Percentiles rank a stretch among this genome's conserved stretches.
Evolutionary conservation across 768 basidiomycete species (phyloP).

Genomic region (Leccinum variicolor): DNA sequence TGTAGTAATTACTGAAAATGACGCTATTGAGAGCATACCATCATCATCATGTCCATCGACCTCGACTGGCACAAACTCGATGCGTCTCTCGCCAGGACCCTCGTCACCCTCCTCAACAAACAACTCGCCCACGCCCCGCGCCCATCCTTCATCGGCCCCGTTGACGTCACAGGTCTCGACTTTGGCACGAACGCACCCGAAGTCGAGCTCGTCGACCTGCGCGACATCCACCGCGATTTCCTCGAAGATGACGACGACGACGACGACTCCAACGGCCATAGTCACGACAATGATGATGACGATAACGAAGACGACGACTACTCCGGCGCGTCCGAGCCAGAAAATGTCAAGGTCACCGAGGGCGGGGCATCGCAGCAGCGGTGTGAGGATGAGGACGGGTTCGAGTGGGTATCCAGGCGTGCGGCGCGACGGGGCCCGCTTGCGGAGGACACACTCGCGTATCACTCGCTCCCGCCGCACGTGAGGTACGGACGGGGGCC

Average conservation of each 20-base stretch:
- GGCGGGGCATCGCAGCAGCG: slow-evolving; percentile 26
- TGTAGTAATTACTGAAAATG: not conserved
- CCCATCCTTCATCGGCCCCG: slow-evolving; percentile 95
- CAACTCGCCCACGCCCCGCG: slow-evolving; percentile 67
- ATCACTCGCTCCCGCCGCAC: slow-evolving; percentile 72
- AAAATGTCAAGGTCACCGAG: slow-evolving; percentile 47
- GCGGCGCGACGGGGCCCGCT: slow-evolving; percentile 51
- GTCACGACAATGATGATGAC: not conserved
- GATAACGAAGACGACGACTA: slow-evolving; percentile 43
- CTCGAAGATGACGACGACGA: slow-evolving; percentile 76
- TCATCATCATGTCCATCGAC: slow-evolving; percentile 80
- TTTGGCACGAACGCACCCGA: slow-evolving; percentile 84
- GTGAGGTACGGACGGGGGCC: slow-evolving; percentile 61
- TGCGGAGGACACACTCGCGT: slow-evolving; percentile 49
- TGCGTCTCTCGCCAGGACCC: slow-evolving; percentile 58
- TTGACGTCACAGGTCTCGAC: slow-evolving; percentile 80
- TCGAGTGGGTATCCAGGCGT: slow-evolving; percentile 76
- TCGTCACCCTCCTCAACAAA: slow-evolving; percentile 75
- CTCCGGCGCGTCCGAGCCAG: slow-evolving; percentile 24
- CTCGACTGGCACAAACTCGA: slow-evolving; percentile 89
- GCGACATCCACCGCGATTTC: slow-evolving; percentile 94
- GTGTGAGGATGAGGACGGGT: slow-evolving; percentile 66
- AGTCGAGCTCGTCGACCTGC: slow-evolving; percentile 85
- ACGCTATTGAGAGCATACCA: not conserved
- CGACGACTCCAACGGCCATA: not conserved